A percentile compares a stretch with the other conserved stretches of the same genome.
Evolutionary conservation across 176 grass and related monocot species (phyloP).

Genomic region (Aechmea fasciata): DNA sequence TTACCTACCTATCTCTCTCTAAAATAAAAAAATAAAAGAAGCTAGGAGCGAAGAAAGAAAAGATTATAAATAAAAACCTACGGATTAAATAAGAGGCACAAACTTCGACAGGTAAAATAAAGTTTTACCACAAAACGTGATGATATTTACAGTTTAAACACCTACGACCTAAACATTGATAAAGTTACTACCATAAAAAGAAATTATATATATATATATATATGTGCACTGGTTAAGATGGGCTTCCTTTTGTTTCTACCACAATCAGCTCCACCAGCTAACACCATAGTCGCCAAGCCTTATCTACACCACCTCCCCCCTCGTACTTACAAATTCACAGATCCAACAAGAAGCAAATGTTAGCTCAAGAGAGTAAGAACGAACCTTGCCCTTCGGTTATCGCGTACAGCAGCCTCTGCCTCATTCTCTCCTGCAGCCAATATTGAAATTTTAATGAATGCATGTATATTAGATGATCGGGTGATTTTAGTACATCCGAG

Average conservation of each 20-base stretch:
- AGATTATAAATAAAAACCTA: too few species aligned
- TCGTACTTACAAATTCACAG: slow-evolving; percentile 30
- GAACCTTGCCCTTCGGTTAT: slow-evolving; percentile 73
- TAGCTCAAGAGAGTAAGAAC: slow-evolving; percentile 56
- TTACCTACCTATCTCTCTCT: too few species aligned
- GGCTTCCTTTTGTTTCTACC: slow-evolving; percentile 12
- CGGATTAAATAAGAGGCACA: too few species aligned
- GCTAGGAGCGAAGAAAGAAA: too few species aligned
- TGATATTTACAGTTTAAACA: too few species aligned
- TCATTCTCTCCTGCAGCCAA: slow-evolving; percentile 55
- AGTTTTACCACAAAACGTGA: too few species aligned
- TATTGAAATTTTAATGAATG: background rate
- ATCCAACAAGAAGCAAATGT: slow-evolving; percentile 9
- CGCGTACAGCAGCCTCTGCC: slow-evolving; percentile 48
- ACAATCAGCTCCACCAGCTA: slow-evolving; percentile 33
- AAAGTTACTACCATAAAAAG: too few species aligned
- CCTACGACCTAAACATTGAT: too few species aligned
- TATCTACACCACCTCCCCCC: background rate
- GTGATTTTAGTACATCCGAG: too few species aligned
- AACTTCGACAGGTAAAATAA: too few species aligned
- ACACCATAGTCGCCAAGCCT: background rate
- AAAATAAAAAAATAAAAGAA: too few species aligned
- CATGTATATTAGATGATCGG: background rate
- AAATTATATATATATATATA: background rate
- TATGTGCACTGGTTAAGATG: background rate